Percentiles rank a stretch among this genome's conserved stretches.
Evolutionary conservation across 148 eudicot genomes (phyloP).

Genomic region (Bassia scoparia): DNA sequence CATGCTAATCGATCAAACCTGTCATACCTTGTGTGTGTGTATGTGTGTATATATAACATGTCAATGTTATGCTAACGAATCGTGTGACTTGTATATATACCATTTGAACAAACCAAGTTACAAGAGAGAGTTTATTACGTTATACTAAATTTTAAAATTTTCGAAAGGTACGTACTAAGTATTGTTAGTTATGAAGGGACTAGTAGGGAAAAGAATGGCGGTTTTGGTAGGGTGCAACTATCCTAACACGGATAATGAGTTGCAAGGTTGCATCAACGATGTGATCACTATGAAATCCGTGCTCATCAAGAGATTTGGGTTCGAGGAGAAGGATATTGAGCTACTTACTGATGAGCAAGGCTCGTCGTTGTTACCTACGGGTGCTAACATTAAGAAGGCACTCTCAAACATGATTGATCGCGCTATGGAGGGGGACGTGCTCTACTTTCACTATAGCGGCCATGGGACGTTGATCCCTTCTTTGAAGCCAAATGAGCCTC

Average conservation of each 20-base stretch:
- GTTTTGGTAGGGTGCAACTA: conserved; percentile 69
- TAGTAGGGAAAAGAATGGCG: conserved; percentile 32
- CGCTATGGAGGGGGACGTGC: conserved; percentile 48
- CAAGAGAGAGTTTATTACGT: not conserved
- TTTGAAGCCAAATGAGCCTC: conserved; percentile 29
- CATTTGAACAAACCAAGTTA: not conserved
- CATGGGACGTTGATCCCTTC: conserved; percentile 53
- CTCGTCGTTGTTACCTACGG: conserved; percentile 44
- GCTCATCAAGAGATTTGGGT: conserved; percentile 40
- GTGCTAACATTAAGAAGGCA: conserved; percentile 52
- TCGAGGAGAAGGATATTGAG: conserved; percentile 34
- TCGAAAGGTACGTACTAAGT: not conserved
- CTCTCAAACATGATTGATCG: conserved; percentile 41
- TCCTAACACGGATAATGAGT: conserved; percentile 35
- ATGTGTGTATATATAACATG: conserved; percentile 1
- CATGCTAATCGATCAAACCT: conserved; percentile 3
- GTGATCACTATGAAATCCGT: conserved; percentile 39
- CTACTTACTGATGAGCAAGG: conserved; percentile 43
- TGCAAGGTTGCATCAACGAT: conserved; percentile 60
- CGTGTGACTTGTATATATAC: not conserved
- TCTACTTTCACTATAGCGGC: conserved; percentile 63
- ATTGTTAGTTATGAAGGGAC: not conserved
- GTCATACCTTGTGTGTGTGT: not conserved
- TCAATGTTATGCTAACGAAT: not conserved
- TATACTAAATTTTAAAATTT: not conserved